Base-by-base conservation (phyloP, 306 rosid genomes). In the Malus fusca region DNA sequence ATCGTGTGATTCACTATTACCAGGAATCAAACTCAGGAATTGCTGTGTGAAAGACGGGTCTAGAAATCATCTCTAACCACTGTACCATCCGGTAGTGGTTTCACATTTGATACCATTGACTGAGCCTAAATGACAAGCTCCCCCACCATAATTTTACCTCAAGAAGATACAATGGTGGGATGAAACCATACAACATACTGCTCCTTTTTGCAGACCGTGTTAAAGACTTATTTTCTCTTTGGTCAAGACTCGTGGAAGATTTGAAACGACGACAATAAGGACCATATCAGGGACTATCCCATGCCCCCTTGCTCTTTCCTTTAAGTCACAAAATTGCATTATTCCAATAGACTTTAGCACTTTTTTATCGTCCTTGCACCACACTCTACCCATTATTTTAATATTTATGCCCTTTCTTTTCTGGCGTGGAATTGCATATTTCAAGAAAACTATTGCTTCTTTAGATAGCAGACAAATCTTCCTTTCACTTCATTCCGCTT, bases 21-120 rank as follows among this genome's bases (percentile, higher is more conserved):
- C 2, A 35, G 0, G 0, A 35, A 35, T 35, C 0, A 8, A 35
- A 35, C 40, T 6, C 2, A 35, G 2, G 0, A 35, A 2, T 6
- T 7, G 2, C 40, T 0, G 0, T 35, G 2, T 35, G 9, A 35
- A 35, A 7, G 2, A 35, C 9, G 2, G 9, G 0, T 7, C 0
- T 35, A 0, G 2, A 35, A 7, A 0, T 35, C 40, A 1, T 35
- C 40, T 35, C 40, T 35, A 35, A 35, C 9, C 9, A 35, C 9
- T 35, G 9, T 35, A 35, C 9, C 9, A 35, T 2, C 2, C 2
- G 0, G 0, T 7, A 35, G 2, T 35, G 40, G 9, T 35, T 35
- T 35, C 40, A 35, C 9, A 35, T 35, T 35, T 35, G 40, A 35
- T 35, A 35, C 40, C 40, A 2, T 35, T 35, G 40, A 35, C 40